phyloP scores from a whole-genome alignment of 139 green algal species.

The Microglena sp. region DNA sequence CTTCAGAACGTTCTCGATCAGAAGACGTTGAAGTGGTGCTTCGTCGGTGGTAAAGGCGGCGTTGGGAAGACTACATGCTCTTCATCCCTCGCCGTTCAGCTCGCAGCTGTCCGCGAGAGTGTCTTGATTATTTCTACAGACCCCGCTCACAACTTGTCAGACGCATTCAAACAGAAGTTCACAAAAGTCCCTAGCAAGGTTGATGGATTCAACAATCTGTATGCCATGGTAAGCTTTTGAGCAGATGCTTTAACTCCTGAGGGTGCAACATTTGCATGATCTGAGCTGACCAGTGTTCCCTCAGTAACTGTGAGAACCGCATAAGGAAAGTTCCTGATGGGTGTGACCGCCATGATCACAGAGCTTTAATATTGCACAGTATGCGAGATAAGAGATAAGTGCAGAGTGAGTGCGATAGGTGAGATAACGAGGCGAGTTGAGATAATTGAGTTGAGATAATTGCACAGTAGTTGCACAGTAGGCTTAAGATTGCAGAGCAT shows the following conservation, averaged over 20 bases:
- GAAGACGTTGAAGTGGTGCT: constrained; percentile 86
- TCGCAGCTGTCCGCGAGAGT: constrained; percentile 61
- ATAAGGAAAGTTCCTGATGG: no score
- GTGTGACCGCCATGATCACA: no score
- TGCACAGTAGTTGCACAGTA: no score
- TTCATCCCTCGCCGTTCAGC: constrained; percentile 76
- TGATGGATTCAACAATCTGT: constrained; percentile 85
- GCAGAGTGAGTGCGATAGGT: no score
- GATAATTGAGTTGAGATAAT: no score
- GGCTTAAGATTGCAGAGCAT: no score
- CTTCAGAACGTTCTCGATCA: constrained; percentile 85
- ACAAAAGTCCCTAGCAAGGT: constrained; percentile 68
- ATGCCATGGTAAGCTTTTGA: constrained; percentile 78
- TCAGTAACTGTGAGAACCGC: no score
- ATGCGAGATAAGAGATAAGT: no score
- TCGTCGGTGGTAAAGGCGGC: constrained; percentile 86
- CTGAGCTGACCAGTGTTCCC: no score
- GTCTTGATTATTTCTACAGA: constrained; percentile 96
- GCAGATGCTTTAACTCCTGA: not conserved
- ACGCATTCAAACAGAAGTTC: constrained; percentile 96
- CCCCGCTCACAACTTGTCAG: constrained; percentile 91
- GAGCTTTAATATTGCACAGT: no score
- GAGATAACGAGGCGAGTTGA: no score
- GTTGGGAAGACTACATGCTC: constrained; percentile 87
- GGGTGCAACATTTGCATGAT: no score